phyloP scores from a whole-genome alignment of 2,329 filamentous ascomycete genomes.

The Pseudogymnoascus sp. region DNA sequence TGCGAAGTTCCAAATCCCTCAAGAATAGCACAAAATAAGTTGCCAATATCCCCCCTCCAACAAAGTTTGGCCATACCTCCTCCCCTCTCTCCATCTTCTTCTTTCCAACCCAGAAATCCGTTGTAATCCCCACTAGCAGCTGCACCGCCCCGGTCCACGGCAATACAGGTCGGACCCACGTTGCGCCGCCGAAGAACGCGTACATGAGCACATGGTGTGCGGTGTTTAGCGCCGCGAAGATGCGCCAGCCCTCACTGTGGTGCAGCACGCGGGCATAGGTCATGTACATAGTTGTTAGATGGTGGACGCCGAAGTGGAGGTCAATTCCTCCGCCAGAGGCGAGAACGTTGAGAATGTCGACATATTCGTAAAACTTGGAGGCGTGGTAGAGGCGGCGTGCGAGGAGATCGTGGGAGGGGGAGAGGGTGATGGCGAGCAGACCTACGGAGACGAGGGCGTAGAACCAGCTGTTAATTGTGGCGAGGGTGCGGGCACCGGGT shows the following conservation, averaged over 20 bases:
- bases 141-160: slow-evolving; percentile 19
- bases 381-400: slow-evolving; percentile 19
- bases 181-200: slow-evolving; percentile 24
- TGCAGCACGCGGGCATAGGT: slow-evolving; percentile 22
- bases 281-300: slow-evolving; percentile 26
- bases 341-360: slow-evolving; percentile 26
- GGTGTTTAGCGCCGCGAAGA: slow-evolving; percentile 24
- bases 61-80: neutral
- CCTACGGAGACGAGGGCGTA: neutral
- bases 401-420: slow-evolving; percentile 3
- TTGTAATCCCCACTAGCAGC: slow-evolving; percentile 17
- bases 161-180: slow-evolving; percentile 13
- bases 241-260: slow-evolving; percentile 21
- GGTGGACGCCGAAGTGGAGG: slow-evolving; percentile 26
- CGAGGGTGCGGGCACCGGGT: neutral
- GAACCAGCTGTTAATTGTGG: neutral
- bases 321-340: slow-evolving; percentile 22
- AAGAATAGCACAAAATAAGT: slow-evolving; percentile 9
- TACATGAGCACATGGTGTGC: slow-evolving; percentile 27
- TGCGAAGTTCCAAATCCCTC: slow-evolving; percentile 9
- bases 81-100: neutral
- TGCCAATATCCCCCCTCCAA: neutral
- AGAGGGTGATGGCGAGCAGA: slow-evolving; percentile 11
- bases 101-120: slow-evolving; percentile 13
- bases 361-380: slow-evolving; percentile 28